Conservation (phyloP, 768 basidiomycete species). For the Rhizopogon vesiculosus region DNA sequence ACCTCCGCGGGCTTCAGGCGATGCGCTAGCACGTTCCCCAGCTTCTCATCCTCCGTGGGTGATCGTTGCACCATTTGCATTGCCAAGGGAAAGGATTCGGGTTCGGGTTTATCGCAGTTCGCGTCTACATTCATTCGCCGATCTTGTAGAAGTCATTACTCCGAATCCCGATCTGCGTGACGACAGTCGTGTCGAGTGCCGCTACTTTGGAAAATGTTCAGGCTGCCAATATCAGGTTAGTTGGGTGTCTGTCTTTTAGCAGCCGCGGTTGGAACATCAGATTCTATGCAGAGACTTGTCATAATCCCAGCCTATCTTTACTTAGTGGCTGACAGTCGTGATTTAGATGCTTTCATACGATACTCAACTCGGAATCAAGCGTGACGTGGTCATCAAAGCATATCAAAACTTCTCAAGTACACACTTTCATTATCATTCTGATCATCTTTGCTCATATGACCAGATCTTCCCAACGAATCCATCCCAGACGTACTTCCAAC, state of each 20-base stretch:
- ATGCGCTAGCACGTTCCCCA: conserved; percentile 56
- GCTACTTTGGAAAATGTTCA: conserved; percentile 85
- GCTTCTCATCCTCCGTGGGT: conserved; percentile 63
- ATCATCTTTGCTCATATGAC: conserved; percentile 22
- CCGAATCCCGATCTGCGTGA: conserved; percentile 69
- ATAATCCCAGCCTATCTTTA: neutral
- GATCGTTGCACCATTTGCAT: conserved; percentile 74
- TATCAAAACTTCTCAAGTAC: conserved; percentile 65
- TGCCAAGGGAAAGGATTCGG: conserved; percentile 79
- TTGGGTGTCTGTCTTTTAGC: neutral
- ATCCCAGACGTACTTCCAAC: conserved; percentile 71
- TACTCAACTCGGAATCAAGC: conserved; percentile 81
- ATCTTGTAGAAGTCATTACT: conserved; percentile 59
- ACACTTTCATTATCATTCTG: neutral
- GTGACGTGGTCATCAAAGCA: conserved; percentile 80
- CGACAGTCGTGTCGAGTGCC: conserved; percentile 61
- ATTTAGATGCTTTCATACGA: conserved; percentile 81
- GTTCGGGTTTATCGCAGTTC: conserved; percentile 69
- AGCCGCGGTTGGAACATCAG: neutral
- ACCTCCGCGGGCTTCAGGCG: conserved; percentile 38
- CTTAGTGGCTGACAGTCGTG: neutral
- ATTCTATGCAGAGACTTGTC: neutral
- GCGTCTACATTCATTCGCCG: conserved; percentile 70
- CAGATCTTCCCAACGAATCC: conserved; percentile 45
- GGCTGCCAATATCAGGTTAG: conserved; percentile 93